Base-by-base conservation (phyloP, 2,329 filamentous ascomycete species). In the Aspergillus quadricinctus region DNA sequence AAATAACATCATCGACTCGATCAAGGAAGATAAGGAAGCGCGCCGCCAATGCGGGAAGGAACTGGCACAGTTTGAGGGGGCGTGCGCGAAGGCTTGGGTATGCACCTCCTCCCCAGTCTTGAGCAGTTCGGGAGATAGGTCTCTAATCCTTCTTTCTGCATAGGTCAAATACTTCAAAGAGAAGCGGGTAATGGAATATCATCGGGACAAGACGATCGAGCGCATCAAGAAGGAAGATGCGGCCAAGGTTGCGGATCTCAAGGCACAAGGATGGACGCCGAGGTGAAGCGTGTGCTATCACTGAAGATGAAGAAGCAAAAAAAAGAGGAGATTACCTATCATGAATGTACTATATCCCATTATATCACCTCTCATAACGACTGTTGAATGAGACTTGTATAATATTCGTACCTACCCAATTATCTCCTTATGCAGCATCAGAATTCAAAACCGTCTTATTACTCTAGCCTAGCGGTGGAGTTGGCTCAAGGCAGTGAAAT, bases 151-250 rank as follows among this genome's bases (percentile, higher is more conserved):
- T 17, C 14, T 49, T 21, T 49, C 25, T 48, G n/a, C 64, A 53
- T 66, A 94, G 90, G 89, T 97, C 59, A 91, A 92, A 76, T 97
- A 99, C 76, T 99, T 99, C 78, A 97, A 97, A 80, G 92, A 97
- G 76, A 89, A 92, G 77, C 83, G 94, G 67, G 90, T 97, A 37
- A 93, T 95, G 77, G 94, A 99, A 66, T 83, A 89, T 69, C 89
- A 96, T 66, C 91, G 93, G 75, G 88, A 89, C 69, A 81, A 87
- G 75, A 88, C 90, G 25, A 78, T 96, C 62, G 87, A 88, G 66
- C 84, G 85, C 70, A 83, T 96, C 66, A 82, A 88, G 70, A 82
- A 81, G 49, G 88, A 93, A 72, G 88, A 89, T 61, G 90, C 88
- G 11, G 79, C 82, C 61, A 80, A 83, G 73, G 80, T 90, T 71